Evolutionary conservation across 352 stramenopile species (phyloP).

Genomic region (Peronospora farinosa): DNA sequence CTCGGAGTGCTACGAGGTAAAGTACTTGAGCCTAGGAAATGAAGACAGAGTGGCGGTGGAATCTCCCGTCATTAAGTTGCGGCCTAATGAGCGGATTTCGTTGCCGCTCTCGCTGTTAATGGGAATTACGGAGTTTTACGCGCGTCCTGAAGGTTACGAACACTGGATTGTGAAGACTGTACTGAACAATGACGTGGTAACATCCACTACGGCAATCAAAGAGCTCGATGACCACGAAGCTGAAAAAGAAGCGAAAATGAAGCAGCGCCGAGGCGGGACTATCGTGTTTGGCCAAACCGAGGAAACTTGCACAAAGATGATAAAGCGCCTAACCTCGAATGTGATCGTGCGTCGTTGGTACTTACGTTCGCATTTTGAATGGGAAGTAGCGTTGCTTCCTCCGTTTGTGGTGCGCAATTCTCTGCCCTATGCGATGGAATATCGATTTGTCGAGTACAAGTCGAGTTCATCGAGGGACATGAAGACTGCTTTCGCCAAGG

Average conservation of each 20-base stretch:
- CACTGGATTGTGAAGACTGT: conserved; percentile 72
- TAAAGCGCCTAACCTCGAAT: conserved; percentile 69
- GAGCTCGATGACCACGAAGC: conserved; percentile 56
- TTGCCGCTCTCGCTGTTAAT: conserved; percentile 66
- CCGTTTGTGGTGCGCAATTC: conserved; percentile 85
- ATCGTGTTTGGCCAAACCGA: conserved; percentile 77
- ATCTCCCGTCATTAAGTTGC: conserved; percentile 54
- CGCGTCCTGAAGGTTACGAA: conserved; percentile 53
- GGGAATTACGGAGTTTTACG: conserved; percentile 80
- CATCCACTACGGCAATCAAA: conserved; percentile 43
- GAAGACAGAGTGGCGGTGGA: conserved; percentile 41
- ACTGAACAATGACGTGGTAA: conserved; percentile 74
- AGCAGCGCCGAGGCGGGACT: conserved; percentile 48
- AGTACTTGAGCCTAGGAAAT: conserved; percentile 58
- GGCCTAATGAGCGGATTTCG: conserved; percentile 56
- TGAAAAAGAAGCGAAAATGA: conserved; percentile 38
- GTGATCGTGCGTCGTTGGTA: conserved; percentile 73
- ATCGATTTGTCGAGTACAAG: conserved; percentile 82
- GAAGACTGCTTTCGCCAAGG: conserved; percentile 46
- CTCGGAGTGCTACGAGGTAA: conserved; percentile 63
- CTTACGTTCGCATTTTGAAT: conserved; percentile 71
- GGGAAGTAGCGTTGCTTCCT: conserved; percentile 67
- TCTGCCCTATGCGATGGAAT: conserved; percentile 79
- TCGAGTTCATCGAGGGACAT: conserved; percentile 43
- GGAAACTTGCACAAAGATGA: conserved; percentile 62